Percentiles rank a stretch among this genome's conserved stretches.
Conservation (phyloP, 208 protist genomes). For the Trypanosoma scelopori region DNA sequence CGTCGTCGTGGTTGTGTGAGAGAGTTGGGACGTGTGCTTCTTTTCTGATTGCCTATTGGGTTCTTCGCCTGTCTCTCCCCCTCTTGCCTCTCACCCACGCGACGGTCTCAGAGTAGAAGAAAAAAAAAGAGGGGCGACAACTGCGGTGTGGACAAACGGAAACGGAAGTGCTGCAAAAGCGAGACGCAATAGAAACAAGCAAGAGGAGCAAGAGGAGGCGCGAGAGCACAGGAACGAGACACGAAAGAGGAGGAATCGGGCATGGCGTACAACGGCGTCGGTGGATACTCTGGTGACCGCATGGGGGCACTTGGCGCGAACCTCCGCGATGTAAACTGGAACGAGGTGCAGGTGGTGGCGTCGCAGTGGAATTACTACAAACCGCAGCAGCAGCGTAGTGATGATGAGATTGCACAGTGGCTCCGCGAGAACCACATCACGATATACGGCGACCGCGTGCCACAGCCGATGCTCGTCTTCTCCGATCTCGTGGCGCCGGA, state of each 20-base stretch:
- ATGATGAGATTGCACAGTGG: conserved; percentile 74
- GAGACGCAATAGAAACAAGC: conserved; percentile 2
- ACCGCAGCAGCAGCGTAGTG: conserved; percentile 64
- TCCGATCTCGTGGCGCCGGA: conserved; percentile 79
- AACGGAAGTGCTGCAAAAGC: neutral
- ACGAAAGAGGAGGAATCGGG: neutral
- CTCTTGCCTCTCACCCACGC: neutral
- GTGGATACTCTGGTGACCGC: conserved; percentile 26
- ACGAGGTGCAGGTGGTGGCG: conserved; percentile 63
- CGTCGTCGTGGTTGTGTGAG: no score
- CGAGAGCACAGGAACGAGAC: neutral
- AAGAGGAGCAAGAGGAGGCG: neutral
- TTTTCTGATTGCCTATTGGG: conserved; percentile 14
- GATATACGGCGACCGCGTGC: conserved; percentile 83
- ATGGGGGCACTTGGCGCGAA: conserved; percentile 64
- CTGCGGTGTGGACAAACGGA: no score
- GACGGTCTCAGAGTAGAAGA: conserved; percentile 7
- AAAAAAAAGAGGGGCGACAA: neutral
- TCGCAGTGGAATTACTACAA: conserved; percentile 88
- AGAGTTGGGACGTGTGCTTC: no score
- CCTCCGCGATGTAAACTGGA: conserved; percentile 65
- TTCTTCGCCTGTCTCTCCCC: conserved; percentile 12
- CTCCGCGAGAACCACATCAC: conserved; percentile 74
- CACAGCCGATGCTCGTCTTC: conserved; percentile 84
- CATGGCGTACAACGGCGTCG: neutral